A percentile compares a stretch with the other conserved stretches of the same genome.
Evolutionary conservation across 306 rosid genomes (phyloP).

Genomic region (Ziziphus jujuba): DNA sequence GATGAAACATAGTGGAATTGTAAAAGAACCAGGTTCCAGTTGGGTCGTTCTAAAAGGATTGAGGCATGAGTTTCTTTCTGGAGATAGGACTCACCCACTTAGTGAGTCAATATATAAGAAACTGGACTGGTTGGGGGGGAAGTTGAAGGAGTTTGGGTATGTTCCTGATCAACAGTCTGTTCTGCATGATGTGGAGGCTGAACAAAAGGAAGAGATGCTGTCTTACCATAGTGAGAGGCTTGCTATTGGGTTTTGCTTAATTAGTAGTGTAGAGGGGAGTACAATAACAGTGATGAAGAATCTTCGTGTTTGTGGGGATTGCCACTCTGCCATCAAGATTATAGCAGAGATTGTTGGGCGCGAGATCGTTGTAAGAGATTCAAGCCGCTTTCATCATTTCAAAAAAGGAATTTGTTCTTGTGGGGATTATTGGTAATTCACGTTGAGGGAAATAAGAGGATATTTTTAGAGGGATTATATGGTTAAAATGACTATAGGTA

Average conservation of each 20-base stretch:
- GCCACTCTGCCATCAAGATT: conserved; percentile 32
- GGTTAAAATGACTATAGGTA: too few species aligned
- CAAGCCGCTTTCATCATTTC: conserved; percentile 42
- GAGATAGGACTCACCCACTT: conserved; percentile 63
- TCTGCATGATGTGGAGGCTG: conserved; percentile 66
- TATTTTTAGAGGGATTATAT: too few species aligned
- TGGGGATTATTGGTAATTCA: conserved; percentile 31
- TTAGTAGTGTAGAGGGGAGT: conserved; percentile 63
- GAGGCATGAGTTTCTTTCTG: conserved; percentile 59
- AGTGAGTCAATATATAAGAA: conserved; percentile 46
- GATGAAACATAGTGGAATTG: conserved; percentile 62
- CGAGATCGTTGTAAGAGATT: conserved; percentile 31
- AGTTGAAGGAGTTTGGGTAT: conserved; percentile 69
- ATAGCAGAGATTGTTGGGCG: conserved; percentile 23
- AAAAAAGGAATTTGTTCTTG: conserved; percentile 33
- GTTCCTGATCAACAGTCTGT: conserved; percentile 65
- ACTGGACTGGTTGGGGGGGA: conserved; percentile 60
- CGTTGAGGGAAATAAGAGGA: too few species aligned
- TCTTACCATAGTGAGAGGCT: conserved; percentile 75
- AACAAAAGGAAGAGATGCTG: conserved; percentile 68
- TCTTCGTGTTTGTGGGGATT: conserved; percentile 37
- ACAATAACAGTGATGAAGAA: conserved; percentile 25
- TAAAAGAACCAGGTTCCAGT: conserved; percentile 80
- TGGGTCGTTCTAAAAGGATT: conserved; percentile 62
- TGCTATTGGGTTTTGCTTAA: conserved; percentile 68